These are phyloP conservation scores for Catunica adiposa DNA, from an alignment of 2,329 filamentous ascomycete genomes.

Conservation along the genomic window DNA sequence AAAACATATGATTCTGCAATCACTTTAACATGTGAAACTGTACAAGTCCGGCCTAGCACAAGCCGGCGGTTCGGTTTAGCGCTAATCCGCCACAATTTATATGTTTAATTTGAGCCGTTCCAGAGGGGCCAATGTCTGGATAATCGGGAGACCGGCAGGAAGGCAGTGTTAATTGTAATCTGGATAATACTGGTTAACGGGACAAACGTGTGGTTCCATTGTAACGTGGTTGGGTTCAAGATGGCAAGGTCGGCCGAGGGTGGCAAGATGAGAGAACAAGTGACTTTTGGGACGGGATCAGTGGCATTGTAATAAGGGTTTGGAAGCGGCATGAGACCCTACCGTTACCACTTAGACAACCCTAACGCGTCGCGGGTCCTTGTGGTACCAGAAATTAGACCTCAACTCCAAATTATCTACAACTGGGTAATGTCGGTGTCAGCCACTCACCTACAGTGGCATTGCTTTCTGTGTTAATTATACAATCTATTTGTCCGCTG, in stretches of 20 bases:
- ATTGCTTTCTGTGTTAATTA: background rate
- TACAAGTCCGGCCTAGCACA: background rate
- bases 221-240: too few species aligned
- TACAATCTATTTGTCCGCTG: background rate
- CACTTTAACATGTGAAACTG: background rate
- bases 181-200: too few species aligned
- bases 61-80: background rate
- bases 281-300: too few species aligned
- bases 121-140: background rate
- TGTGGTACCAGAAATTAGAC: background rate
- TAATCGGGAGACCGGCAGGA: background rate
- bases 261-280: too few species aligned
- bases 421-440: background rate
- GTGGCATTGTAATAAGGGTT: too few species aligned
- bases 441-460: background rate
- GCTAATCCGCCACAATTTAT: background rate
- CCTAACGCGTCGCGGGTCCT: background rate
- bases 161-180: background rate
- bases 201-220: too few species aligned
- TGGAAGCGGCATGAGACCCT: too few species aligned
- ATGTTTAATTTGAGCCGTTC: background rate
- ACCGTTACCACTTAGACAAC: background rate
- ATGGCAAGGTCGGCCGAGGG: too few species aligned
- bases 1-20: background rate
- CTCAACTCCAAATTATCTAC: too few species aligned